Conservation (phyloP, 768 basidiomycete species). For the Suillus ampliporus region DNA sequence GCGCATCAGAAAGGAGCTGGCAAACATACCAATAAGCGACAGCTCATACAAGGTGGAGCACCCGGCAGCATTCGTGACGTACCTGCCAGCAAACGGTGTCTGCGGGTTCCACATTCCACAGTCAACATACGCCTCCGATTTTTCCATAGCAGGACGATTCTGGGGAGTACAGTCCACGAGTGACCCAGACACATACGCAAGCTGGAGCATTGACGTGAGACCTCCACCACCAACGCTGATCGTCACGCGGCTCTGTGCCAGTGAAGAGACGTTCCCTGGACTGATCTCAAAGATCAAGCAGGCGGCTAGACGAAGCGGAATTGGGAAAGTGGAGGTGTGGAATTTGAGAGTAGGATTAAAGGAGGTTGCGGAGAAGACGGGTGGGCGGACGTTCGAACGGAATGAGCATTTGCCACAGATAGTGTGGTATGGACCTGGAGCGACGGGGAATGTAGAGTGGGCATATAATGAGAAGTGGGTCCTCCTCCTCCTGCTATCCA, state of each 20-base stretch:
- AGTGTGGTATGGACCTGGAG: slow-evolving; percentile 56
- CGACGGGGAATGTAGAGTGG: slow-evolving; percentile 45
- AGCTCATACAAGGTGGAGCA: slow-evolving; percentile 16
- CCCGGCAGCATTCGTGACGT: slow-evolving; percentile 36
- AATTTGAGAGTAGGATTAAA: slow-evolving; percentile 45
- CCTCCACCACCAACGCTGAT: slow-evolving; percentile 42
- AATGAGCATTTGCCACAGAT: slow-evolving; percentile 49
- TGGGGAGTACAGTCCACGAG: slow-evolving; percentile 27
- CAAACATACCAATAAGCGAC: slow-evolving; percentile 14
- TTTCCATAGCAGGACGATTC: slow-evolving; percentile 19
- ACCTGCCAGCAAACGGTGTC: slow-evolving; percentile 52
- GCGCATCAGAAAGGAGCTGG: slow-evolving; percentile 41
- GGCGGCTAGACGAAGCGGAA: slow-evolving; percentile 39
- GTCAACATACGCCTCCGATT: slow-evolving; percentile 25
- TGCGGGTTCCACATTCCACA: slow-evolving; percentile 48
- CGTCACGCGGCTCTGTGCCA: slow-evolving; percentile 48
- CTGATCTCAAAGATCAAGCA: slow-evolving; percentile 43
- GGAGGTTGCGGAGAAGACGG: slow-evolving; percentile 31
- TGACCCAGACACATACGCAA: slow-evolving; percentile 38
- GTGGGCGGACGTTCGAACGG: slow-evolving; percentile 40
- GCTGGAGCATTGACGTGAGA: slow-evolving; percentile 50
- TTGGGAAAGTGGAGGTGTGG: slow-evolving; percentile 54
- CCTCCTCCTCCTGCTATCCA: background rate
- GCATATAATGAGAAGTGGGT: slow-evolving; percentile 54
- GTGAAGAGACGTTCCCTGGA: slow-evolving; percentile 35